Conservation (phyloP, 2,329 filamentous ascomycete species). For the Hypoxylon sp. region DNA sequence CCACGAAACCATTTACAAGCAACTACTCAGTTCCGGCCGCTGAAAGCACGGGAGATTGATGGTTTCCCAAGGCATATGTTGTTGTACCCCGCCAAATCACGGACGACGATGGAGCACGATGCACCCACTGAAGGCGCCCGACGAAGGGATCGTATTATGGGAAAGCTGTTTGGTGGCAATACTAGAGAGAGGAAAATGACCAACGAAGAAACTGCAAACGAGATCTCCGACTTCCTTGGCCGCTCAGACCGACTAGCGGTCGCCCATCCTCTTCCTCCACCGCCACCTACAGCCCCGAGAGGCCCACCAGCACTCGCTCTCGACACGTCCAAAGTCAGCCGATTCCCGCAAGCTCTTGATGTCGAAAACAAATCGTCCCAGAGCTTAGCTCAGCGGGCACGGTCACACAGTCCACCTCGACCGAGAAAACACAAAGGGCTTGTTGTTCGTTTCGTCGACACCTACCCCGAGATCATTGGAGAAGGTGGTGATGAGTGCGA, state of each 20-base stretch:
- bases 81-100: slow-evolving; percentile 40
- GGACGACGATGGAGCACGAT: slow-evolving; percentile 50
- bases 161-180: slow-evolving; percentile 68
- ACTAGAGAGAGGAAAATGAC: slow-evolving; percentile 50
- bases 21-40: not conserved
- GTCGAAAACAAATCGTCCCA: slow-evolving; percentile 59
- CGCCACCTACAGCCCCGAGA: slow-evolving; percentile 51
- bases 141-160: slow-evolving; percentile 66
- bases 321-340: slow-evolving; percentile 67
- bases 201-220: slow-evolving; percentile 61
- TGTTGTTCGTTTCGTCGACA: slow-evolving; percentile 79
- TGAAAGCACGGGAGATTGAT: slow-evolving; percentile 28
- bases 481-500: slow-evolving; percentile 91
- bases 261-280: slow-evolving; percentile 61
- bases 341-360: slow-evolving; percentile 67
- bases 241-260: slow-evolving; percentile 67
- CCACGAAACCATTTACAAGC: slow-evolving; percentile 7
- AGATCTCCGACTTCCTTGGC: slow-evolving; percentile 71
- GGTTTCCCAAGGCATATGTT: slow-evolving; percentile 34
- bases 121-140: slow-evolving; percentile 47
- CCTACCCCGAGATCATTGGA: slow-evolving; percentile 84
- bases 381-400: slow-evolving; percentile 59
- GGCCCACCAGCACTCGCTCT: slow-evolving; percentile 61
- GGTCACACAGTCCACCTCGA: slow-evolving; percentile 59
- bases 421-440: slow-evolving; percentile 72